Evolutionary conservation across 441 rosid genomes (phyloP).

Genomic region (Populus tomentosa): DNA sequence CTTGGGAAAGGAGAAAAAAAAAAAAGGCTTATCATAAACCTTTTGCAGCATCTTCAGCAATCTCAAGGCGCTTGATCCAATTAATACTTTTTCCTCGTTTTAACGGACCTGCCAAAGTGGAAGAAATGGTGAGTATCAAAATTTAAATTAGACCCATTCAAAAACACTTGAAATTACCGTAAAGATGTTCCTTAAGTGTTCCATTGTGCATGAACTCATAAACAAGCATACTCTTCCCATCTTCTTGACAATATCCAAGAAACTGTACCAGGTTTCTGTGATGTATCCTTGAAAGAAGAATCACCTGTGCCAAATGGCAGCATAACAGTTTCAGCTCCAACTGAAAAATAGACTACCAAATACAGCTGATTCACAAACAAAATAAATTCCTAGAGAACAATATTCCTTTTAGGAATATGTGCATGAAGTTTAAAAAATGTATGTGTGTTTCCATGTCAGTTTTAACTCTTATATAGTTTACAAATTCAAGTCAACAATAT

Average conservation of each 20-base stretch:
- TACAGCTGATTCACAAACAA: neutral
- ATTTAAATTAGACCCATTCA: neutral
- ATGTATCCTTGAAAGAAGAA: slow-evolving; percentile 95
- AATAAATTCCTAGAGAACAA: neutral
- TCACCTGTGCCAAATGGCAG: slow-evolving; percentile 48
- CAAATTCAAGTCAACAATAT: neutral
- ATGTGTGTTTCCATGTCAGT: neutral
- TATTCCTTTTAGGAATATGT: neutral
- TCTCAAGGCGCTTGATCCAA: slow-evolving; percentile 94
- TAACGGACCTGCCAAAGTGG: slow-evolving; percentile 44
- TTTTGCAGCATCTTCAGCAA: slow-evolving; percentile 96
- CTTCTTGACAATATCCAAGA: slow-evolving; percentile 97
- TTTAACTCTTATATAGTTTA: neutral
- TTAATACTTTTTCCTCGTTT: slow-evolving; percentile 52
- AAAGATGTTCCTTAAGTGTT: slow-evolving; percentile 94
- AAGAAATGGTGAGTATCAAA: slow-evolving; percentile 14
- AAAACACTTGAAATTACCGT: slow-evolving; percentile 46
- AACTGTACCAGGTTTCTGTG: slow-evolving; percentile 95
- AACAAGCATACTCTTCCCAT: slow-evolving; percentile 73
- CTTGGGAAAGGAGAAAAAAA: neutral
- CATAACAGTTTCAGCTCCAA: slow-evolving; percentile 5
- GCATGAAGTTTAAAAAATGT: neutral
- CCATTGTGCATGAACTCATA: slow-evolving; percentile 97
- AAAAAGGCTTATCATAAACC: slow-evolving; percentile 31
- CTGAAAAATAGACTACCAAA: neutral